Evolutionary conservation across 2,329 filamentous ascomycete species (phyloP).

Genomic region (Ceratocystis diversiconidia): DNA sequence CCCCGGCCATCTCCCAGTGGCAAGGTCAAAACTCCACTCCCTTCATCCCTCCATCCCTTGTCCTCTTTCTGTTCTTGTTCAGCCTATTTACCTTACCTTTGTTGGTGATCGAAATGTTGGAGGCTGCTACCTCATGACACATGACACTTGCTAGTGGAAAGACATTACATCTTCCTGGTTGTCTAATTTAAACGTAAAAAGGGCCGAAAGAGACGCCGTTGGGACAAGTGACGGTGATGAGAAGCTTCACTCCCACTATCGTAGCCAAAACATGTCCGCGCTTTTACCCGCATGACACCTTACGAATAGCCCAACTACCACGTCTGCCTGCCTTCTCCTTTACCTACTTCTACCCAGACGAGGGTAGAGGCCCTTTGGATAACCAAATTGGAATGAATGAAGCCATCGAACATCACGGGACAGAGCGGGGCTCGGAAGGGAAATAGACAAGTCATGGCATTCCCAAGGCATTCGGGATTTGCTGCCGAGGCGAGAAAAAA

Average conservation of each 20-base stretch:
- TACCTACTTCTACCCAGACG: not conserved
- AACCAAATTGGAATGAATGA: not conserved
- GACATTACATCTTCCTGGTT: not conserved
- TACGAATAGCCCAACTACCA: not conserved
- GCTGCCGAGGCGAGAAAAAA: not conserved
- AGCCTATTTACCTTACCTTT: not conserved
- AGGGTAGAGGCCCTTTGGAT: not conserved
- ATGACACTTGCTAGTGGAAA: not conserved
- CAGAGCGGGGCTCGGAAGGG: not conserved
- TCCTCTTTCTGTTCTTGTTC: not conserved
- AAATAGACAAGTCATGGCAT: not conserved
- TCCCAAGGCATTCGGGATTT: not conserved
- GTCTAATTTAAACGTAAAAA: constrained; percentile 2
- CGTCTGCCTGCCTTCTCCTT: not conserved
- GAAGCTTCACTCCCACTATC: not conserved
- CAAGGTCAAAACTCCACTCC: not conserved
- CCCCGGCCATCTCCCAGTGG: not conserved
- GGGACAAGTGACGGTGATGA: not conserved
- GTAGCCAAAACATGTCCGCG: not conserved
- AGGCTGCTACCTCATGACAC: not conserved
- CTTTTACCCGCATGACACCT: not conserved
- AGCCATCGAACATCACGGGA: not conserved
- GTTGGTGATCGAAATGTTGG: not conserved
- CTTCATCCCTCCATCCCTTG: no score
- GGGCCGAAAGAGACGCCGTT: not conserved